Conservation (phyloP, 371 early-diverging fungal species). For the Zychaea mexicana region DNA sequence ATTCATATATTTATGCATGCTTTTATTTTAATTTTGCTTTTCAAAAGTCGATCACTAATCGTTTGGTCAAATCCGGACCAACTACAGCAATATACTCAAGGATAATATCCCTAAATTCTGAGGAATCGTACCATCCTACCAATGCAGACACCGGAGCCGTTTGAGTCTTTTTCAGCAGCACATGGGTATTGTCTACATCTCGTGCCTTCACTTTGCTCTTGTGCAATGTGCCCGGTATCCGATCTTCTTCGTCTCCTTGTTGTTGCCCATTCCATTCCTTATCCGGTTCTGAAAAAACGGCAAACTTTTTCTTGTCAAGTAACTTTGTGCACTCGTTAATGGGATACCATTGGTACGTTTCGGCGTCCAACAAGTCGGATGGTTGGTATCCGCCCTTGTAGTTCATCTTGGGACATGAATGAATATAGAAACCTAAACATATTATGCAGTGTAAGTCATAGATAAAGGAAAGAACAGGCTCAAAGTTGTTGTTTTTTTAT, state of each 20-base stretch:
- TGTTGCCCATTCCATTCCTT: background rate
- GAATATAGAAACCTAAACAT: conserved; percentile 81
- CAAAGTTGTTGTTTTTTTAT: too few relatives aligned
- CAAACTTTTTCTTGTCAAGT: conserved; percentile 24
- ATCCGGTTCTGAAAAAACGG: conserved; percentile 16
- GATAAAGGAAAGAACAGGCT: background rate
- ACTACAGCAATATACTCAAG: conserved; percentile 10
- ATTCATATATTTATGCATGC: background rate
- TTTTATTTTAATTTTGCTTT: background rate
- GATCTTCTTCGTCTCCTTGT: background rate
- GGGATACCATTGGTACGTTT: conserved; percentile 47
- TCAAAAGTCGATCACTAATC: background rate
- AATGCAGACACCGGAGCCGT: background rate
- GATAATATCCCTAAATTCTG: background rate
- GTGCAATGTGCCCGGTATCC: conserved; percentile 12
- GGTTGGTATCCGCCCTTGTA: conserved; percentile 92
- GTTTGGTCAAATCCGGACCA: background rate
- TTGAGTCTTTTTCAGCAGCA: background rate
- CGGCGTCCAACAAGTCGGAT: conserved; percentile 76
- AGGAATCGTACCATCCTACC: background rate
- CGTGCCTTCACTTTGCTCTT: background rate
- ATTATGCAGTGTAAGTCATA: background rate
- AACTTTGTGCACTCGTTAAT: conserved; percentile 24
- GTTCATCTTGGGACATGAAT: conserved; percentile 88
- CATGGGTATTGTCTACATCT: background rate